Base-by-base conservation (phyloP, 352 stramenopile genomes). In the Paralagenidium karlingii region DNA sequence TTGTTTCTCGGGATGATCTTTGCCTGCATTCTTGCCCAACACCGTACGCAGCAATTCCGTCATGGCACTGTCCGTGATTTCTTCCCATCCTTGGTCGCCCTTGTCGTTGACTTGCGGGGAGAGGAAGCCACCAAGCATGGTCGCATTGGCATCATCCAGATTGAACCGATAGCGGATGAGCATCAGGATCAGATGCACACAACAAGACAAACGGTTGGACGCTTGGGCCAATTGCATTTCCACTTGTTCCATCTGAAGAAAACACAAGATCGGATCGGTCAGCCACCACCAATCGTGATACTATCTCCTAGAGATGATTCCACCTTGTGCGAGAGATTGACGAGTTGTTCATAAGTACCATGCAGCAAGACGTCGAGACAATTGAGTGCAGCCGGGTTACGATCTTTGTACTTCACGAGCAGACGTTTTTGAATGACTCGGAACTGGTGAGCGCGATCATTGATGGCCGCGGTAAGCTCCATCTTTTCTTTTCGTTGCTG, bases 381-480 rank as follows among this genome's bases (percentile, higher is more conserved):
- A 21, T 86, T 63, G 16, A 95, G 55, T 9, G 80, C 52, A 11
- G 79, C 59, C 0, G 83, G 82, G 47, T 80, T 94, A 16, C 77
- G 65, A 52, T 94, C 78, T 49, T 92, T 94, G 61, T 90, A 96
- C 22, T 82, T 76, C 27, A 91, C 75, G 3, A 95, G 55, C 24
- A 96, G 49, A 3, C 82, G 78, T 55, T 95, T 95, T 45, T 95
- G 68, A 24, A 96, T 80, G 18, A 95, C 59, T 15, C 83, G 75
- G 48, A 86, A 94, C 48, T 95, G 74, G 38, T 93, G 78, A 10
- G 75, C 69, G 22, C 71, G 68, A 47, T 94, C 76, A 39, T 95
- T 95, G 34, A 90, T 43, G 44, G 75, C 63, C 3, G 66, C 59
- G 11, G 61, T 58, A 16, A 87, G 47, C 26, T 82, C 73, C 9